phyloP scores from a whole-genome alignment of 169 alveolate species.

The Plasmodium vinckei region DNA sequence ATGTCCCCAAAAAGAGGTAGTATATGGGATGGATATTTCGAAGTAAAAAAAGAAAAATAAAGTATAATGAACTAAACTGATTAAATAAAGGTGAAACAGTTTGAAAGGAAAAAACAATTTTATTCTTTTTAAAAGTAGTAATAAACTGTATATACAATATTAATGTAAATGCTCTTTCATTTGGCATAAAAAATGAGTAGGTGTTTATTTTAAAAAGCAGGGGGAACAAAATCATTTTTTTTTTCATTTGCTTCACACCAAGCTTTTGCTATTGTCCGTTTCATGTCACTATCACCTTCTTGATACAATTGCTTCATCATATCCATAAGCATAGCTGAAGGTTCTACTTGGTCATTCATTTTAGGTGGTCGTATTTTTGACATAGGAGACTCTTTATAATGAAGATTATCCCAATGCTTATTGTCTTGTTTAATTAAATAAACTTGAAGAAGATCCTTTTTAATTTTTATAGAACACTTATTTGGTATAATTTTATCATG shows the following conservation, averaged over 20 bases:
- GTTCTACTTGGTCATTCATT: constrained; percentile 78
- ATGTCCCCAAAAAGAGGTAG: no score
- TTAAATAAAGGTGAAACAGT: no score
- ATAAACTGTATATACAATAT: no score
- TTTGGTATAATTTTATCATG: constrained; percentile 64
- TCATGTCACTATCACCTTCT: constrained; percentile 94
- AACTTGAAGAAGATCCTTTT: constrained; percentile 52
- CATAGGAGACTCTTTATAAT: constrained; percentile 70
- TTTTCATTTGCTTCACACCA: constrained; percentile 89
- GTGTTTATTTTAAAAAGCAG: constrained; percentile 36
- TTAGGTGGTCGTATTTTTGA: constrained; percentile 50
- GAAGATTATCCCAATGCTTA: constrained; percentile 71
- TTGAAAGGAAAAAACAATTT: no score
- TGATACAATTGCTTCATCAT: constrained; percentile 83
- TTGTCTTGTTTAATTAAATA: constrained; percentile 46
- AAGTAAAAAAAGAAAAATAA: no score
- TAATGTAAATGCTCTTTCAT: no score
- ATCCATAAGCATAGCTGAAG: constrained; percentile 81
- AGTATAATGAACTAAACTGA: no score
- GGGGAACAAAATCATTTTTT: constrained; percentile 41
- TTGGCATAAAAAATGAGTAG: no score
- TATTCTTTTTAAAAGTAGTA: no score
- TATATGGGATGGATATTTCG: no score
- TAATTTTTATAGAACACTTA: constrained; percentile 60
- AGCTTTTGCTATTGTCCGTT: constrained; percentile 95